Base-by-base conservation (phyloP, 2,329 filamentous ascomycete species). In the Remersonia thermophila region DNA sequence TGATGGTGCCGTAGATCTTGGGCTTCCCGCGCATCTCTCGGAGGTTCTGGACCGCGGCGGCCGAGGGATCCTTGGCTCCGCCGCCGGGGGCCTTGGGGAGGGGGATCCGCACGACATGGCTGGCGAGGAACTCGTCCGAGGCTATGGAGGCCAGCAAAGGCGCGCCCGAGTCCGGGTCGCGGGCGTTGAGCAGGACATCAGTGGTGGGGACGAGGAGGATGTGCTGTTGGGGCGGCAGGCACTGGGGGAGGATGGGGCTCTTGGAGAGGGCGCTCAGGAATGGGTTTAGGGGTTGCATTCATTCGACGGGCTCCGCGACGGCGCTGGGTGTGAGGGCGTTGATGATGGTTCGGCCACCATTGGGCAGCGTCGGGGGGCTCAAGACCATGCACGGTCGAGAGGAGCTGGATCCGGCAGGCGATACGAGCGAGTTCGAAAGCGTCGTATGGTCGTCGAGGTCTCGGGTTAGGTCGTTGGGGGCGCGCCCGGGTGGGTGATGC, bases 271-370 rank as follows among this genome's bases (percentile, higher is more conserved):
- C 86, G 70, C 83, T 80, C 62, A 98, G 73, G 66, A 95, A 96
- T 60, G 91, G 91, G 66, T 98, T 98, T 78, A 96, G 73, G 68
- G 91, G 85, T 80, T 87, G 87, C 87, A 94, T 94, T 77, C 80
- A 56, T 50, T 55, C 54, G 46, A 51, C 47, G 40, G 37, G 44
- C 27, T 40, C 27, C 38, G 45, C 46, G 41, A 39, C 41, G 39
- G 40, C 41, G 36, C 34, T 46, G 36, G 40, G 14, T 42, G 32
- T 44, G 33, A 35, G 20, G 20, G 20, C 31, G 39, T 47, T 30
- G 34, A 17, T 28, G 28, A 28, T 8, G 30, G 30, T 30, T 30
- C 36, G 23, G 40, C 45, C 43, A 50, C 44, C 46, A 50, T 49
- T 41, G 41, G 40, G 36, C 36, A 33, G 40, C 36, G 30, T 29